Evolutionary conservation across 257 asterid genomes (phyloP), one percentile per base, ranked within the genome.

Genomic region (Nyctanthes arbortristis): DNA sequence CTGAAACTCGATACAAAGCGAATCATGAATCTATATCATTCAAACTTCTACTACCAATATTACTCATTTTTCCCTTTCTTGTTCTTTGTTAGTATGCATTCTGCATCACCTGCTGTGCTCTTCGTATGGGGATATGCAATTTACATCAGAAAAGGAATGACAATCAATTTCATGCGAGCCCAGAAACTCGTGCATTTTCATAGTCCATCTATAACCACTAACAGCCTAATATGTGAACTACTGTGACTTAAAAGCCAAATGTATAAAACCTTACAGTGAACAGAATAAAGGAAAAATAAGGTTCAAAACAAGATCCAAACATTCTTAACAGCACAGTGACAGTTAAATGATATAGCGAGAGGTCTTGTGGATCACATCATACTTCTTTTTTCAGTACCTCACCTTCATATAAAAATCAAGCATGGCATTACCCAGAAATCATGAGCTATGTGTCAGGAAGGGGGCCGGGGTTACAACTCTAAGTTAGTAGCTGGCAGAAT

Each of bases 241-340:
- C 16, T 52, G 24, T 52, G n/a, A n/a, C 3, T 52, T 1, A 8
- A 52, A 10, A 52, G 30, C 59, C 30, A 52, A 52, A 22, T n/a
- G 58, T 22, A 52, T 9, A 13, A n/a, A 45, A n/a, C 25, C 55
- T 45, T 45, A 45, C 18, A 45, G 3, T 52, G 16, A 22, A 24
- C 13, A 52, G 31, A 52, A n/a, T n/a, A n/a, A n/a, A n/a, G n/a
- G 37, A 62, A 62, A 24, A 49, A 35, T 55, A 72, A 59, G 34
- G 20, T 22, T 18, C 8, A 31, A 63, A 14, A 40, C 45, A 52
- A 29, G n/a, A 31, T 43, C 34, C 65, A 58, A 69, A 47, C 49
- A 37, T 18, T 56, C 49, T 11, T 45, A 60, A 35, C 35, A 36
- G 54, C 29, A 33, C 9, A 28, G 7, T 22, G 43, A 24, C 31